Evolutionary conservation across 768 basidiomycete species (phyloP).

Genomic region (Cyathus striatus): DNA sequence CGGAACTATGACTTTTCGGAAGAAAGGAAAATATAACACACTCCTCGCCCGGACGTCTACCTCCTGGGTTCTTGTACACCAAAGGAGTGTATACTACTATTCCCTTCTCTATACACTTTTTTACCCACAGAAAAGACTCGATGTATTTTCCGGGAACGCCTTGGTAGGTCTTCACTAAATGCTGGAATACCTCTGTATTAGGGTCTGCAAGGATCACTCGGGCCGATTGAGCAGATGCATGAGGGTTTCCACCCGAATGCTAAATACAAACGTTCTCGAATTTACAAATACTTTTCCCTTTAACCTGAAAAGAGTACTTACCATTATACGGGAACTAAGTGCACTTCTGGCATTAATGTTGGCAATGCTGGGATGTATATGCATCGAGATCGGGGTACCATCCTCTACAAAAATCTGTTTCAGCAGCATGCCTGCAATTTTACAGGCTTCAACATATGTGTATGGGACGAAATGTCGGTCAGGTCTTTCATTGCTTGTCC

Average conservation of each 20-base stretch:
- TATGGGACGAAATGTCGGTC: conserved; percentile 77
- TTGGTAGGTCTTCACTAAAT: conserved; percentile 70
- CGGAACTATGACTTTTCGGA: neutral
- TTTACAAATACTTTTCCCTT: conserved; percentile 2
- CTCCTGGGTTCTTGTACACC: conserved; percentile 82
- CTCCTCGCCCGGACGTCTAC: conserved; percentile 79
- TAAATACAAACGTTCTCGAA: conserved; percentile 17
- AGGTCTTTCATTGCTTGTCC: conserved; percentile 64
- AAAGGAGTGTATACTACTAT: conserved; percentile 64
- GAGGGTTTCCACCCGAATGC: conserved; percentile 81
- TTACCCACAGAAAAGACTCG: conserved; percentile 80
- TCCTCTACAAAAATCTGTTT: conserved; percentile 74
- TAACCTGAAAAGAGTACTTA: conserved; percentile 16
- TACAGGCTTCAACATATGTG: conserved; percentile 82
- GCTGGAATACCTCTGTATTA: conserved; percentile 69
- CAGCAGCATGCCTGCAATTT: conserved; percentile 65
- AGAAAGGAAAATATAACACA: conserved; percentile 25
- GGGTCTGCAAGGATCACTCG: conserved; percentile 78
- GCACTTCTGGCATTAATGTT: conserved; percentile 69
- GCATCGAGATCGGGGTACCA: conserved; percentile 63
- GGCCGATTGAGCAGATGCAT: conserved; percentile 64
- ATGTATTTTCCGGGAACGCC: conserved; percentile 68
- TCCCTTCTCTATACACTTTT: conserved; percentile 73
- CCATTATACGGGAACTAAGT: conserved; percentile 68
- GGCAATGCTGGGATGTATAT: conserved; percentile 77